Evolutionary conservation across 1,139 yeast genomes (phyloP).

Genomic region (Hansenula anomala): DNA sequence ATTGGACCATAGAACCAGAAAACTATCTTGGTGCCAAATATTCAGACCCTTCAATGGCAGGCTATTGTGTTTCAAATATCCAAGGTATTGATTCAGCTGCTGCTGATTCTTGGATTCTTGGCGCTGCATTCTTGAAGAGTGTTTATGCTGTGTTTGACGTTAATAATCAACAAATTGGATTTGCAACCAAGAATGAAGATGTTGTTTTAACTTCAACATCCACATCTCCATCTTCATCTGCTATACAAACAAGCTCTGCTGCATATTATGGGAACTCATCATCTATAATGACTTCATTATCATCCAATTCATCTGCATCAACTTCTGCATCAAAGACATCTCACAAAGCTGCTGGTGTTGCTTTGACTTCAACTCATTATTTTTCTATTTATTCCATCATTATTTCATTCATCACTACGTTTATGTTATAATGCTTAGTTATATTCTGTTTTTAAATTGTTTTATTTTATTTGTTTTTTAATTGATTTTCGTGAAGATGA

Average conservation of each 20-base stretch:
- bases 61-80: slow-evolving; percentile 62
- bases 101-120: slow-evolving; percentile 41
- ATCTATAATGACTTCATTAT: slow-evolving; percentile 6
- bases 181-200: slow-evolving; percentile 34
- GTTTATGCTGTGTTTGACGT: slow-evolving; percentile 59
- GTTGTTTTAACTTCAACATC: slow-evolving; percentile 18
- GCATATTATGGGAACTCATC: slow-evolving; percentile 9
- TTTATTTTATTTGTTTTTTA: neutral
- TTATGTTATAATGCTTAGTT: neutral
- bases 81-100: slow-evolving; percentile 44
- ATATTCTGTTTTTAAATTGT: neutral
- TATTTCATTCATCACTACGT: neutral
- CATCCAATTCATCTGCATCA: slow-evolving; percentile 4
- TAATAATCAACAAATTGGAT: slow-evolving; percentile 44
- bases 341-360: slow-evolving; percentile 1
- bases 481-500: no score
- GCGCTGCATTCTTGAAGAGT: slow-evolving; percentile 54
- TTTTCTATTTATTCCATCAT: neutral
- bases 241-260: neutral
- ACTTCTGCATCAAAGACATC: slow-evolving; percentile 6
- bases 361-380: neutral
- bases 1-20: slow-evolving; percentile 40
- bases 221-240: slow-evolving; percentile 4
- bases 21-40: slow-evolving; percentile 48
- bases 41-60: slow-evolving; percentile 30